phyloP scores from a whole-genome alignment of 139 green algal species.

The Zygnema circumcarinatum region DNA sequence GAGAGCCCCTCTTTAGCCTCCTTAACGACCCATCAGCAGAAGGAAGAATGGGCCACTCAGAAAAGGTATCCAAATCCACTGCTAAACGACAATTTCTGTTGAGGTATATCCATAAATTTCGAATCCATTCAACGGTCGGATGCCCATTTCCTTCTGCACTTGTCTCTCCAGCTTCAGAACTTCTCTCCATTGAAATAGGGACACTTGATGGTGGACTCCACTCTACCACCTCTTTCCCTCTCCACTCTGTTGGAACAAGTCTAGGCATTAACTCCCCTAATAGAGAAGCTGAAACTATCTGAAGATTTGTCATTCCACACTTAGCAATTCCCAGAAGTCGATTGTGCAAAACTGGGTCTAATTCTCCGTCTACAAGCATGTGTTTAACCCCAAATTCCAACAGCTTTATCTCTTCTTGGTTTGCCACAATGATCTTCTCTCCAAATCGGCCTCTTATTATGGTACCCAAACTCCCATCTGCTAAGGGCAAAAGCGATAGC shows the following conservation, averaged over 20 bases:
- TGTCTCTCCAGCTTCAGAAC: background rate
- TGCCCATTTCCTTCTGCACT: slow-evolving; percentile 9
- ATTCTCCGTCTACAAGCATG: slow-evolving; percentile 16
- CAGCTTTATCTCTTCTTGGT: slow-evolving; percentile 13
- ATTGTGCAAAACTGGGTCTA: background rate
- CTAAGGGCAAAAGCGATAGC: slow-evolving; percentile 70
- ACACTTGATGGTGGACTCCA: too few species aligned
- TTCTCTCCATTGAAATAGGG: background rate
- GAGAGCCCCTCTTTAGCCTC: slow-evolving; percentile 18
- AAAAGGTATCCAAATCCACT: background rate
- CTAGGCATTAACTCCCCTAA: slow-evolving; percentile 62
- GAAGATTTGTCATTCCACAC: slow-evolving; percentile 46
- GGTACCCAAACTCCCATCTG: slow-evolving; percentile 59
- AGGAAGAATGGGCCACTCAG: slow-evolving; percentile 72
- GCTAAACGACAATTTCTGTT: background rate
- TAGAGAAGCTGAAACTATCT: slow-evolving; percentile 38
- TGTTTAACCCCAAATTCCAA: background rate
- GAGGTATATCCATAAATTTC: slow-evolving; percentile 59
- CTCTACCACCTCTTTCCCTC: slow-evolving; percentile 46
- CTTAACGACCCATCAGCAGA: slow-evolving; percentile 60
- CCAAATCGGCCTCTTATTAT: background rate
- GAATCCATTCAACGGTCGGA: slow-evolving; percentile 33
- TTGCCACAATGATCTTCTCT: slow-evolving; percentile 22
- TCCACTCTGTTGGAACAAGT: slow-evolving; percentile 68
- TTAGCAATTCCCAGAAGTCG: slow-evolving; percentile 2